phyloP scores from a whole-genome alignment of 345 rosid genomes.

The Acer campestre region DNA sequence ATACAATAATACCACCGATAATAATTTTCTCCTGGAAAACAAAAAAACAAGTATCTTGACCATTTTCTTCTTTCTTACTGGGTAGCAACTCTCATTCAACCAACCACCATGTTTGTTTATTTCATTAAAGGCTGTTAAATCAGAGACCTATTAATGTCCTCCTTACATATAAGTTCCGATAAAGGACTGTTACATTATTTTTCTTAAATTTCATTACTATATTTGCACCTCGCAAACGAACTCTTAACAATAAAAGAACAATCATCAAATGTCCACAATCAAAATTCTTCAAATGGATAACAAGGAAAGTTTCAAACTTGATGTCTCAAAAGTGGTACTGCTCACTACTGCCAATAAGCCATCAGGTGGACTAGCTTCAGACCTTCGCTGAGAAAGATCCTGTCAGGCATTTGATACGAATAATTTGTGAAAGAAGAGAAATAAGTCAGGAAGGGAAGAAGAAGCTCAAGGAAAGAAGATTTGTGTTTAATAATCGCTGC shows the following conservation, averaged over 20 bases:
- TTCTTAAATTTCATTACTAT: background rate
- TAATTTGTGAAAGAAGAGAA: no score
- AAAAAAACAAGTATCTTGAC: background rate
- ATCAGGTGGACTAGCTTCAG: constrained; percentile 82
- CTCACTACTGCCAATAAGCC: constrained; percentile 75
- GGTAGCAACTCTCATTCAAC: background rate
- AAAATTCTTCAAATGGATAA: background rate
- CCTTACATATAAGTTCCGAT: background rate
- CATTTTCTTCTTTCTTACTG: background rate
- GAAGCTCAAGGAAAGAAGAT: no score
- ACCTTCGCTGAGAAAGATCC: constrained; percentile 78
- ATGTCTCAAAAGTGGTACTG: constrained; percentile 89
- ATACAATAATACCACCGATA: background rate
- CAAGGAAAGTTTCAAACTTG: constrained; percentile 56
- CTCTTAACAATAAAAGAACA: background rate
- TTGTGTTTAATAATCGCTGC: no score
- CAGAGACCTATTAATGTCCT: background rate
- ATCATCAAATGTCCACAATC: background rate
- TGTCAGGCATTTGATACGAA: constrained; percentile 46
- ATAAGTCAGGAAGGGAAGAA: no score
- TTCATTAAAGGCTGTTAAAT: background rate
- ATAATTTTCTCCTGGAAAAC: background rate
- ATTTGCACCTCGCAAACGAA: background rate
- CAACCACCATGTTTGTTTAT: background rate
- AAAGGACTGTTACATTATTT: background rate